Conservation (phyloP, 1,284 basidiomycete species). For the Afroboletus lepidellus region DNA sequence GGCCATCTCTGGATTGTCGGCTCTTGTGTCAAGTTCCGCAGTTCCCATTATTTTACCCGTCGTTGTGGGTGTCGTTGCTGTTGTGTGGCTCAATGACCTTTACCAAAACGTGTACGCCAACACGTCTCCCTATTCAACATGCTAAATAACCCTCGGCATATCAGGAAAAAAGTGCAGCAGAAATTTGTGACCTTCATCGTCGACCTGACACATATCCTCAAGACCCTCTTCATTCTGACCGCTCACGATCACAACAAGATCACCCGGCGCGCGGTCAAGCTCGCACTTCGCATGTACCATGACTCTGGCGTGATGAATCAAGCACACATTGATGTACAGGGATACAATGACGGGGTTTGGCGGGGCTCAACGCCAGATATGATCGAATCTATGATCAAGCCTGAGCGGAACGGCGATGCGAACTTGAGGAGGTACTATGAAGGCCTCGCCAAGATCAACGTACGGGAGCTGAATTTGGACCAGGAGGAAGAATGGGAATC, state of each 20-base stretch:
- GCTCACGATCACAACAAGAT: slow-evolving; percentile 1
- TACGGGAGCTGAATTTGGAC: background rate
- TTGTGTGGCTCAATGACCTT: background rate
- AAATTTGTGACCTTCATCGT: slow-evolving; percentile 1
- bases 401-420: background rate
- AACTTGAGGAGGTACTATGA: background rate
- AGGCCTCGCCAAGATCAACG: background rate
- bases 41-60: slow-evolving; percentile 3
- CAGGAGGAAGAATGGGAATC: slow-evolving; percentile 1
- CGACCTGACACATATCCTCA: slow-evolving; percentile 1
- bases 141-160: background rate
- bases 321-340: background rate
- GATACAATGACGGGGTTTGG: background rate
- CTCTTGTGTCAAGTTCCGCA: background rate
- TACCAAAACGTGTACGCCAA: background rate
- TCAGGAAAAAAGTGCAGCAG: slow-evolving; percentile 1
- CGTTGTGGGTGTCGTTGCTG: background rate
- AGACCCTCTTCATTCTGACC: slow-evolving; percentile 3
- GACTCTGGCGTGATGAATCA: background rate
- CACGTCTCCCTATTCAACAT: background rate
- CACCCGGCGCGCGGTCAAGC: slow-evolving; percentile 3
- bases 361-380: background rate
- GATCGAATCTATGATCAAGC: slow-evolving; percentile 6
- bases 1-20: background rate
- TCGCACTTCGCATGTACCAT: background rate